A percentile compares a stretch with the other conserved stretches of the same genome.
phyloP scores from a whole-genome alignment of 169 alveolate genomes.

The Plasmodium blacklocki region DNA sequence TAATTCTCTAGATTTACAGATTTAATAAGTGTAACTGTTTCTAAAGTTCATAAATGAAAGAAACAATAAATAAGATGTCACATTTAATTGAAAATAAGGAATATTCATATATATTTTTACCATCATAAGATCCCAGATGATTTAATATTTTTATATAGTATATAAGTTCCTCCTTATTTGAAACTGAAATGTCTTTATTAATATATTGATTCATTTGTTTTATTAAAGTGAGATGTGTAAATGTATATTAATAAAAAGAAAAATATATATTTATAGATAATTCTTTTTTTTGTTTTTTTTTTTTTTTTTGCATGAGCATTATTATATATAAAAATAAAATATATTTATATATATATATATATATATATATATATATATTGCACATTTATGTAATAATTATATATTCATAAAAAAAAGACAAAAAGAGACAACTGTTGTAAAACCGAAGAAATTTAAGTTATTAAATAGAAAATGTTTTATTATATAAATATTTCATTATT shows the following conservation, averaged over 20 bases:
- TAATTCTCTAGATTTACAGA: slow-evolving; percentile 41
- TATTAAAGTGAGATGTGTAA: background rate
- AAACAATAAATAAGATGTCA: background rate
- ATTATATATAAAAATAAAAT: too few species aligned
- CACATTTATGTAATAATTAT: too few species aligned
- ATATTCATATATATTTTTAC: slow-evolving; percentile 28
- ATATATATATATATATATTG: too few species aligned
- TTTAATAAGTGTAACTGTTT: slow-evolving; percentile 43
- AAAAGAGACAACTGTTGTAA: too few species aligned
- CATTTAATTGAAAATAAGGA: slow-evolving; percentile 2
- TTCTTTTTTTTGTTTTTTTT: too few species aligned
- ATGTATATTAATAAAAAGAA: background rate
- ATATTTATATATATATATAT: too few species aligned
- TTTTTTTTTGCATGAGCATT: too few species aligned
- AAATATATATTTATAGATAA: too few species aligned
- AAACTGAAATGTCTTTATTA: slow-evolving; percentile 18
- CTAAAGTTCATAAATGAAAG: slow-evolving; percentile 13
- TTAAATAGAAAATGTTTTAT: too few species aligned
- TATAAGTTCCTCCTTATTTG: slow-evolving; percentile 67
- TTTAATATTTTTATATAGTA: slow-evolving; percentile 65
- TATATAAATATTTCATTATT: too few species aligned
- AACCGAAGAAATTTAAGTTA: too few species aligned
- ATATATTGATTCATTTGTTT: slow-evolving; percentile 49
- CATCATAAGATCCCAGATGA: slow-evolving; percentile 70
- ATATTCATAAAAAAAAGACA: too few species aligned